Base-by-base conservation (phyloP, 352 stramenopile species). In the Thalassiosira pacifica region DNA sequence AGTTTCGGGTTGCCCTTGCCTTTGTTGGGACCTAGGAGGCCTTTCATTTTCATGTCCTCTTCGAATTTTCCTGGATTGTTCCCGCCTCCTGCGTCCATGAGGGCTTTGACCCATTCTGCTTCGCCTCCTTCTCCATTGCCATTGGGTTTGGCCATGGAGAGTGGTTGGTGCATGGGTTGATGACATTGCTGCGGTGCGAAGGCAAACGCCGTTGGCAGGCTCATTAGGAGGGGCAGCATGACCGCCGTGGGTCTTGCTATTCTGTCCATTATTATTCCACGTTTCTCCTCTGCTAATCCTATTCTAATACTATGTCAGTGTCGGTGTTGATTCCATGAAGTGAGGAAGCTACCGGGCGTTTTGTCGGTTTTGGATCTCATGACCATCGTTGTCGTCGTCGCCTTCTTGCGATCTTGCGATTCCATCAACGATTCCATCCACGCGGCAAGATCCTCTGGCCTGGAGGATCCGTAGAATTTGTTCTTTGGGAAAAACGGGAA, bases 11-110 rank as follows among this genome's bases (percentile, higher is more conserved):
- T 88, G 27, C 71, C 75, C 26, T 68, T 53, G 9, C 65, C 78
- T 1, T 59, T 71, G 48, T 88, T 87, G 6, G 79, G 81, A 42
- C 85, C 85, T 0, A 94, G 76, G 6, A 94, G 65, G 16, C 90
- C 90, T 65, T 93, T 94, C 85, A 93, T 92, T 79, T 89, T 85
- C 88, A 95, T 93, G 69, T 95, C 89, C 45, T 92, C 85, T 79
- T 95, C 90, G 82, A 94, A 94, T 70, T 83, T 66, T 69, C 90
- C 91, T 11, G 88, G 86, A 66, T 89, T 86, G 18, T 65, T 91
- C 31, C 88, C 90, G 32, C 91, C 90, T 11, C 81, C 93, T 16
- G 90, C 89, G 66, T 95, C 87, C 2, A 93, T 55, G 19, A 95
- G 72, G 63, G 85, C 75, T 48, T 78, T 90, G 77, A 92, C 92